A percentile compares a stretch with the other conserved stretches of the same genome.
These are phyloP conservation scores for Aspergillus terreus DNA, from an alignment of 2,329 filamentous ascomycete genomes.

Conservation along the genomic window DNA sequence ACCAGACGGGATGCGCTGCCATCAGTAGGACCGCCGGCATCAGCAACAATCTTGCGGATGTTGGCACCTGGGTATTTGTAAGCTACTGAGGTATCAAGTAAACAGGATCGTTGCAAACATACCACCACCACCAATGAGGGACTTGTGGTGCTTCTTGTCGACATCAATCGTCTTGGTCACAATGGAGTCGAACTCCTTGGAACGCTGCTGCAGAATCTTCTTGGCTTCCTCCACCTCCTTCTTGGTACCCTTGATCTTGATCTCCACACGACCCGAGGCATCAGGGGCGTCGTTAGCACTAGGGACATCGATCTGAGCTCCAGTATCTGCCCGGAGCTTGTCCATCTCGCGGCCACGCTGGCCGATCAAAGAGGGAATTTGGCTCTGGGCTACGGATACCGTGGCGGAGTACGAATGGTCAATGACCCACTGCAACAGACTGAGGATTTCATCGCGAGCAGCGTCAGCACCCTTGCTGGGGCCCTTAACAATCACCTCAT, in stretches of 20 bases:
- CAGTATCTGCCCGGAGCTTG: slow-evolving; percentile 76
- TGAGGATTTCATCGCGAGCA: slow-evolving; percentile 86
- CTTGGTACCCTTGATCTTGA: slow-evolving; percentile 89
- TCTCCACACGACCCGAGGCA: slow-evolving; percentile 68
- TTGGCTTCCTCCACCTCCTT: slow-evolving; percentile 86
- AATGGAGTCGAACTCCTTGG: slow-evolving; percentile 84
- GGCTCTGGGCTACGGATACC: slow-evolving; percentile 82
- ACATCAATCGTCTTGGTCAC: slow-evolving; percentile 78
- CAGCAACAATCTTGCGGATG: slow-evolving; percentile 78
- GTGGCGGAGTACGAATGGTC: slow-evolving; percentile 79
- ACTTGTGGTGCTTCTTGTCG: slow-evolving; percentile 86
- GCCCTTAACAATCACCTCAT: slow-evolving; percentile 88
- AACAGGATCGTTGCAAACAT: slow-evolving; percentile 40
- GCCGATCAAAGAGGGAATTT: slow-evolving; percentile 91
- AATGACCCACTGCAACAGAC: slow-evolving; percentile 80
- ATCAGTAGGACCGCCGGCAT: slow-evolving; percentile 86
- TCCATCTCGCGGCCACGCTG: slow-evolving; percentile 88
- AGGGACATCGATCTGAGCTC: slow-evolving; percentile 88
- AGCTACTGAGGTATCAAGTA: slow-evolving; percentile 9
- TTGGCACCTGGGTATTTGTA: slow-evolving; percentile 61
- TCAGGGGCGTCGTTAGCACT: slow-evolving; percentile 68
- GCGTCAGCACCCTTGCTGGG: slow-evolving; percentile 90
- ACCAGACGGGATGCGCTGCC: slow-evolving; percentile 82
- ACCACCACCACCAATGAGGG: slow-evolving; percentile 86
- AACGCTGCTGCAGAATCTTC: slow-evolving; percentile 83